Evolutionary conservation across 805 yeast species (phyloP).

Genomic region (Saturnispora diversa): DNA sequence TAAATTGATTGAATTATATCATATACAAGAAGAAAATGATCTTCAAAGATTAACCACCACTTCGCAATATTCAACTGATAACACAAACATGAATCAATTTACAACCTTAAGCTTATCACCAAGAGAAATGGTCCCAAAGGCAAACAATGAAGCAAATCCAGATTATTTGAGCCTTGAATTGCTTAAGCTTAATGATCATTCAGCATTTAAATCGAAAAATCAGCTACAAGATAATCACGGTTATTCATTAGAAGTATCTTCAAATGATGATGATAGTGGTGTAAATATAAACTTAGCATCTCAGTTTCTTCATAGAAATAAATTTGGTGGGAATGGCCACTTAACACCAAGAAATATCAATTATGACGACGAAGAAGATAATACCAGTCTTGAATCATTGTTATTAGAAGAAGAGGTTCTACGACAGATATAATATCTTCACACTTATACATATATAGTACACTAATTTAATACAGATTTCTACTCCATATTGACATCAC

Average conservation of each 20-base stretch:
- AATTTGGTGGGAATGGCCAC: neutral
- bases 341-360: neutral
- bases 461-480: neutral
- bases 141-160: too few species aligned
- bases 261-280: conserved; percentile 11
- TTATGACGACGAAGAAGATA: conserved; percentile 1
- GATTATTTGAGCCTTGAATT: too few species aligned
- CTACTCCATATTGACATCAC: conserved; percentile 4
- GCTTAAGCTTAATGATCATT: too few species aligned
- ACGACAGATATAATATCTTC: conserved; percentile 9
- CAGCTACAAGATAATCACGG: too few species aligned
- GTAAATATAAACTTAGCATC: conserved; percentile 23
- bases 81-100: too few species aligned
- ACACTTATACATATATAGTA: neutral
- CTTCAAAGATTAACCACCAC: too few species aligned
- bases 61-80: too few species aligned
- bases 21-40: conserved; percentile 1
- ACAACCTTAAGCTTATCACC: too few species aligned
- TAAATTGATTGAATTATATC: conserved; percentile 23
- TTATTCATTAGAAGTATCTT: neutral
- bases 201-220: too few species aligned
- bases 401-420: conserved; percentile 25
- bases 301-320: conserved; percentile 19
- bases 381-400: conserved; percentile 23
- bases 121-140: too few species aligned